Evolutionary conservation across 495 filamentous ascomycete genomes (phyloP).

Genomic region (Sabuloglossum arenarium): DNA sequence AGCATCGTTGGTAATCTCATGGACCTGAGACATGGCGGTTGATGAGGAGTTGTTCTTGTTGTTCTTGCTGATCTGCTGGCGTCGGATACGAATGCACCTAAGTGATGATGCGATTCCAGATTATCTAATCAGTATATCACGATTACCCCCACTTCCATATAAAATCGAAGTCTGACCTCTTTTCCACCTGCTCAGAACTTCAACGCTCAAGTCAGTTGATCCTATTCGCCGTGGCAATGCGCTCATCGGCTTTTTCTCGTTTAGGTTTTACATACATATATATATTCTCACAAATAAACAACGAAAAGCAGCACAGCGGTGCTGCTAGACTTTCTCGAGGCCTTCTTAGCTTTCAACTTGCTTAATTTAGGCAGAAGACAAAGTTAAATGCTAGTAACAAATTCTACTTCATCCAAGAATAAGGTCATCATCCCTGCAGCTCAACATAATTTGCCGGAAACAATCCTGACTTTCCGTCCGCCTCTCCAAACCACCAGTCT

Average conservation of each 20-base stretch:
- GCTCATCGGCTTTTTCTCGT: neutral
- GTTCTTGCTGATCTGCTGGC: neutral
- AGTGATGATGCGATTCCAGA: neutral
- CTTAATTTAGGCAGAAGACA: neutral
- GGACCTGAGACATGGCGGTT: constrained; percentile 44
- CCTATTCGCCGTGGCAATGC: neutral
- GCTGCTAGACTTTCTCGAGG: neutral
- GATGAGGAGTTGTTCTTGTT: neutral
- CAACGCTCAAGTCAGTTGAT: neutral
- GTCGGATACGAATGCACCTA: no score
- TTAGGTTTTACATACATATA: no score
- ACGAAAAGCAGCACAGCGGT: neutral
- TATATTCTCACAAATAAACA: no score
- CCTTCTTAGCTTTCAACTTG: neutral
- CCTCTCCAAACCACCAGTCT: constrained; percentile 94
- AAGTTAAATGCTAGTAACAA: neutral
- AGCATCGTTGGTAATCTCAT: constrained; percentile 45
- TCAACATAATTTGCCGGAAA: constrained; percentile 25
- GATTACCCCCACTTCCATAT: no score
- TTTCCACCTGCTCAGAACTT: neutral
- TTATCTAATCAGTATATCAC: neutral
- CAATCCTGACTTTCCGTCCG: constrained; percentile 57
- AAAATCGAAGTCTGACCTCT: neutral
- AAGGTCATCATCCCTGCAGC: constrained; percentile 3
- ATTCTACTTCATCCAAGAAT: neutral